Evolutionary conservation across 225 moss, liverwort and hornwort species (phyloP).

Genomic region (Neckera pumila): DNA sequence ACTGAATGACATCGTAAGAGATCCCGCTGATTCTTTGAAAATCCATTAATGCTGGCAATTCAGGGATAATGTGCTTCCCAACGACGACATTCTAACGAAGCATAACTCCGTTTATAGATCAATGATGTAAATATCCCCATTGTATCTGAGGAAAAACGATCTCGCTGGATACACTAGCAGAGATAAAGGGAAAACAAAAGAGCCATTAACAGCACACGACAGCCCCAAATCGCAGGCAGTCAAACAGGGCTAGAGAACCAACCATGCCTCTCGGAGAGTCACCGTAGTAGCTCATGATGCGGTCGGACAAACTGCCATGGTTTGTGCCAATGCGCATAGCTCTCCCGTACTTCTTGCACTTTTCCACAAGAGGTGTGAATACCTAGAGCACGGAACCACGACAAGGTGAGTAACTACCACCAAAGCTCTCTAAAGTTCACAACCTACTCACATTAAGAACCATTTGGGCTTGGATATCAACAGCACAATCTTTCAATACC

Average conservation of each 20-base stretch:
- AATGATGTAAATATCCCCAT: neutral
- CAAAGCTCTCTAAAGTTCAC: neutral
- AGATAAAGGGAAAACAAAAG: neutral
- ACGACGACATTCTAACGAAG: neutral
- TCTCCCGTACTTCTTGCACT: constrained; percentile 89
- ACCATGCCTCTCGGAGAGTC: constrained; percentile 99
- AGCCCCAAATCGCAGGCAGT: neutral
- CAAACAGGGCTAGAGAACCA: neutral
- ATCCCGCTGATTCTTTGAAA: neutral
- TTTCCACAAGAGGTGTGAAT: constrained; percentile 79
- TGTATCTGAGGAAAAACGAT: neutral
- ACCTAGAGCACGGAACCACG: constrained; percentile 24
- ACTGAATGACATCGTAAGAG: neutral
- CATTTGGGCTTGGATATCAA: neutral
- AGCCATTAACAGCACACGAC: neutral
- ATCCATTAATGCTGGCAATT: neutral
- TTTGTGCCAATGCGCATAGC: constrained; percentile 95
- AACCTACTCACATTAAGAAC: neutral
- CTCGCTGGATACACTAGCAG: neutral
- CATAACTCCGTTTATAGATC: neutral
- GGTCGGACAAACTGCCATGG: constrained; percentile 95
- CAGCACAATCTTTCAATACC: constrained; percentile 13
- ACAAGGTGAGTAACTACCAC: neutral
- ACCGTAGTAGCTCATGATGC: constrained; percentile 99
- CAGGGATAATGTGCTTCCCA: neutral